Percentiles rank a stretch among this genome's conserved stretches.
phyloP scores from a whole-genome alignment of 179 eudicot genomes.

The Beta corolliflora region DNA sequence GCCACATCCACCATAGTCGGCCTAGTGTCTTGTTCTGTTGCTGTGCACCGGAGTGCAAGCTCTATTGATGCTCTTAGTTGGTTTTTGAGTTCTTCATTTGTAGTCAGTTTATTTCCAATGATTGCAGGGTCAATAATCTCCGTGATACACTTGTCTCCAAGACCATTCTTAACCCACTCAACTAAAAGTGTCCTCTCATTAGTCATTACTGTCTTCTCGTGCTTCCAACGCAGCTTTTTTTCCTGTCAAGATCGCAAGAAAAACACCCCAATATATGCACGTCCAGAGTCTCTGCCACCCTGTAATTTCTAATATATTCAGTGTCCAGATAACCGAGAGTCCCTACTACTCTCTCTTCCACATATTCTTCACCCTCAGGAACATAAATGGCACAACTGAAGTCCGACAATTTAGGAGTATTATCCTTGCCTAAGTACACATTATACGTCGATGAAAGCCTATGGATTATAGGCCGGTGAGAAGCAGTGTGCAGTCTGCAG shows the following conservation, averaged over 20 bases:
- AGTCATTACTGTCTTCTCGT: neutral
- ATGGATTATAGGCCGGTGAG: constrained; percentile 2
- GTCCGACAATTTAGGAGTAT: neutral
- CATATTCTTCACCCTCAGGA: neutral
- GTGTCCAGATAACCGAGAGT: neutral
- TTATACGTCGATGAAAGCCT: neutral
- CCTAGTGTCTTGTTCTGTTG: neutral
- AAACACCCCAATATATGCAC: neutral
- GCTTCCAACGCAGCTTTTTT: neutral
- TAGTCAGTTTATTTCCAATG: neutral
- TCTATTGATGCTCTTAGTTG: neutral
- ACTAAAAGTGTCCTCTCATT: neutral
- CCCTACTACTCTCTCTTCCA: neutral
- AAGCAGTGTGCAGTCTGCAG: neutral
- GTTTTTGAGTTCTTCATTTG: neutral
- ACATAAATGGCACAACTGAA: neutral
- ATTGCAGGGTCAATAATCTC: neutral
- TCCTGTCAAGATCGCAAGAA: neutral
- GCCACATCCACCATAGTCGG: constrained; percentile 8
- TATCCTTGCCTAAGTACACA: neutral
- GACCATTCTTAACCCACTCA: neutral
- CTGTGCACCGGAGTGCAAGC: neutral
- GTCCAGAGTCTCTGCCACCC: neutral
- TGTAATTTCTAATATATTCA: neutral
- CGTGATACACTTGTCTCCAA: neutral